Percentiles rank a stretch among this genome's conserved stretches.
These are phyloP conservation scores for Colletotrichum navitas DNA, from an alignment of 2,329 filamentous ascomycete genomes.

Conservation along the genomic window DNA sequence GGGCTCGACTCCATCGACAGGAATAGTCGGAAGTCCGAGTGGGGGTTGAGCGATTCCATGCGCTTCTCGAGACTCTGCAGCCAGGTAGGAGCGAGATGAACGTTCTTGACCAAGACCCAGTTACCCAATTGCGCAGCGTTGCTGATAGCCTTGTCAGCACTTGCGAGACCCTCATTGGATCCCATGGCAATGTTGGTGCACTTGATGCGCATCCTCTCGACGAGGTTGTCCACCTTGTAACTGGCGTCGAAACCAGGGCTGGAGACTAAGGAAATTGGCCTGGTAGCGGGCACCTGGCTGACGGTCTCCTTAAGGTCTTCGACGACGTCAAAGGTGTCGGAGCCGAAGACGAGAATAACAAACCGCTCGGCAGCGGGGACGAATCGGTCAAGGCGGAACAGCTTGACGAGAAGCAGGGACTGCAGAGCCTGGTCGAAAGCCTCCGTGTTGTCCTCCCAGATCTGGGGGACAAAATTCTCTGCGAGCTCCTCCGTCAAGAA, in stretches of 20 bases:
- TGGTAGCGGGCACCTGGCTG: constrained; percentile 83
- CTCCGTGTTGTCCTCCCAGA: constrained; percentile 76
- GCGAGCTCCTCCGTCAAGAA: constrained; percentile 90
- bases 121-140: constrained; percentile 91
- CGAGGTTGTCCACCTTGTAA: constrained; percentile 97
- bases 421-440: constrained; percentile 81
- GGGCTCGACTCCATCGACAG: constrained; percentile 97
- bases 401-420: constrained; percentile 90
- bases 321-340: constrained; percentile 83
- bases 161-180: constrained; percentile 92
- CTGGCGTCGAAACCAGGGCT: constrained; percentile 97
- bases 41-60: constrained; percentile 93
- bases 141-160: constrained; percentile 94
- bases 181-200: constrained; percentile 99
- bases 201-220: constrained; percentile 82
- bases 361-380: constrained; percentile 95
- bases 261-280: constrained; percentile 92
- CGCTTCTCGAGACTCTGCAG: constrained; percentile 97
- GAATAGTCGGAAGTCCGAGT: constrained; percentile 93
- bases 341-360: constrained; percentile 85
- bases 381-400: constrained; percentile 95
- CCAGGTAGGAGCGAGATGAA: constrained; percentile 96
- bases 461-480: constrained; percentile 82
- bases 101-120: constrained; percentile 99
- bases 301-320: constrained; percentile 90